Percentiles rank a stretch among this genome's conserved stretches.
phyloP scores from a whole-genome alignment of 2,329 filamentous ascomycete genomes.

The Alternaria angustiovoidea region DNA sequence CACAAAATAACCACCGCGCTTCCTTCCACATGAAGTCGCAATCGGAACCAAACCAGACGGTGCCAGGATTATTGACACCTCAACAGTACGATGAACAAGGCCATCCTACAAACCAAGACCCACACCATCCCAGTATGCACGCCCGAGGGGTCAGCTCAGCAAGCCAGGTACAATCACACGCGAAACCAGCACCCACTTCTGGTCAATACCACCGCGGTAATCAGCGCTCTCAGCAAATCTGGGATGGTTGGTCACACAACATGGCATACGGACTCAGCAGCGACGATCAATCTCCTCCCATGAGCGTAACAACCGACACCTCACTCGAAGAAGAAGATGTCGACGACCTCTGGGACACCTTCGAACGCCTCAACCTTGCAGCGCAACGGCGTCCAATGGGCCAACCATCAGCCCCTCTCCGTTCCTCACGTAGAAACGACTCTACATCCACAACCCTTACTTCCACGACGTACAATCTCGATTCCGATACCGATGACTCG shows the following conservation, averaged over 20 bases:
- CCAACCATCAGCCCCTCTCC: slow-evolving; percentile 17
- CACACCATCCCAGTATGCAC: slow-evolving; percentile 42
- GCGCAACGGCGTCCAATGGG: slow-evolving; percentile 21
- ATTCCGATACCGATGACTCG: slow-evolving; percentile 22
- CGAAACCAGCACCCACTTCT: slow-evolving; percentile 33
- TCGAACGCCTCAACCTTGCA: slow-evolving; percentile 33
- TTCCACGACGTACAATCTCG: slow-evolving; percentile 4
- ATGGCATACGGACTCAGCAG: slow-evolving; percentile 40
- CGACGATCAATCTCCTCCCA: slow-evolving; percentile 44
- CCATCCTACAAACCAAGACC: slow-evolving; percentile 40
- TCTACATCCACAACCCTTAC: slow-evolving; percentile 25
- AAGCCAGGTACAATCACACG: slow-evolving; percentile 42
- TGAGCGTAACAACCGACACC: slow-evolving; percentile 42
- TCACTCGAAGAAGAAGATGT: slow-evolving; percentile 47
- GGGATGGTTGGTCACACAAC: slow-evolving; percentile 47
- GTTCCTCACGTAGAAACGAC: slow-evolving; percentile 27
- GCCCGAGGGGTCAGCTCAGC: slow-evolving; percentile 47
- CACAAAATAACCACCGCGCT: slow-evolving; percentile 48
- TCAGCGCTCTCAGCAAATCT: slow-evolving; percentile 42
- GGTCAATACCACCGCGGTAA: slow-evolving; percentile 31
- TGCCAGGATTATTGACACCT: slow-evolving; percentile 48
- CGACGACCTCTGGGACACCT: slow-evolving; percentile 47
- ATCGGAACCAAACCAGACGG: slow-evolving; percentile 50
- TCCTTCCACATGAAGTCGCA: slow-evolving; percentile 52
- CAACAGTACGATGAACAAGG: slow-evolving; percentile 48